Conservation (phyloP, 1,284 basidiomycete genomes). For the Naganishia sp. region DNA sequence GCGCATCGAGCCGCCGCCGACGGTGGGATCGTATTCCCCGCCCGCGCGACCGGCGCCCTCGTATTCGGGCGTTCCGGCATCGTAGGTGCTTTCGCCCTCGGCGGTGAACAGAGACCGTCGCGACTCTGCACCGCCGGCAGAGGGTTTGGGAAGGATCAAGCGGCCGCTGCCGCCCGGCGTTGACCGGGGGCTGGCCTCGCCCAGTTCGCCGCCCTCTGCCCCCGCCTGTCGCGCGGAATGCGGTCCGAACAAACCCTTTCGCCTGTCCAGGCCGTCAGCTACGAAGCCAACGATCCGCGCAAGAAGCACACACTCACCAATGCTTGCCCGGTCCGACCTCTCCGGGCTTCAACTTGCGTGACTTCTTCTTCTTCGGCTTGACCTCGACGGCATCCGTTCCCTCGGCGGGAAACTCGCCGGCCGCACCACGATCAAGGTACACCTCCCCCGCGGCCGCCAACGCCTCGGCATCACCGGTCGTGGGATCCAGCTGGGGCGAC, state of each 20-base stretch:
- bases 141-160: constrained; percentile 15
- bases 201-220: constrained; percentile 7
- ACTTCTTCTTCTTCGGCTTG: constrained; percentile 28
- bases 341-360: constrained; percentile 16
- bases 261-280: neutral
- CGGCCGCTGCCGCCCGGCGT: neutral
- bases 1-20: constrained; percentile 6
- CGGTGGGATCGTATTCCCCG: neutral
- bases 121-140: neutral
- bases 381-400: neutral
- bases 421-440: neutral
- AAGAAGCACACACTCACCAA: constrained; percentile 2
- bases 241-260: constrained; percentile 19
- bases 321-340: constrained; percentile 22
- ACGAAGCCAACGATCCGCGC: neutral
- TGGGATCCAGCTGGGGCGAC: constrained; percentile 7
- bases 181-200: constrained; percentile 3
- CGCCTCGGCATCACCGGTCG: neutral
- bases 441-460: neutral
- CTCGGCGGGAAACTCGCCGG: neutral
- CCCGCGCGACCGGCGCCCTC: neutral
- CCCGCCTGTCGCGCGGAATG: constrained; percentile 11
- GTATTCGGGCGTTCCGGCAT: neutral
- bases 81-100: neutral
- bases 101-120: neutral